phyloP scores from a whole-genome alignment of 108 stramenopile genomes.

The Hondaea fermentalgiana region DNA sequence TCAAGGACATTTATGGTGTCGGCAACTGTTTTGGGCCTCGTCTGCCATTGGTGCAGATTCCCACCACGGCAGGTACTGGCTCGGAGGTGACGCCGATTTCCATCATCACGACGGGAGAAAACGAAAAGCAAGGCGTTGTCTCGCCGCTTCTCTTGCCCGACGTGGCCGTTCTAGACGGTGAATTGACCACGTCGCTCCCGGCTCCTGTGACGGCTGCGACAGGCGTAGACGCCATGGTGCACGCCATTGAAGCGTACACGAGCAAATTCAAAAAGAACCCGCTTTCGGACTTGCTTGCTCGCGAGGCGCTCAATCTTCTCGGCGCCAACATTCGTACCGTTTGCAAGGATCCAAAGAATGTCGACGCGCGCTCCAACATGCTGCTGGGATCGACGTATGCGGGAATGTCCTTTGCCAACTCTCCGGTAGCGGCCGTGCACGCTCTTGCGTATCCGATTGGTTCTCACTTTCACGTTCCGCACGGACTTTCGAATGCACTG shows the following conservation, averaged over 20 bases:
- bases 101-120: slow-evolving; percentile 14
- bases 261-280: slow-evolving; percentile 18
- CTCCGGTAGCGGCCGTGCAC: slow-evolving; percentile 21
- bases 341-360: background rate
- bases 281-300: slow-evolving; percentile 19
- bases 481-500: slow-evolving; percentile 17
- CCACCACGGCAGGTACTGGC: slow-evolving; percentile 26
- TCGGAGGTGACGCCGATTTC: slow-evolving; percentile 22
- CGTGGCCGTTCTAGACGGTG: slow-evolving; percentile 22
- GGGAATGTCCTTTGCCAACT: slow-evolving; percentile 25
- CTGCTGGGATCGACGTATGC: slow-evolving; percentile 15
- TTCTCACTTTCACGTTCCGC: slow-evolving; percentile 14
- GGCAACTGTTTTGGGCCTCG: background rate
- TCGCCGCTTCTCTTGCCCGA: slow-evolving; percentile 19
- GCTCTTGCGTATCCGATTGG: slow-evolving; percentile 27
- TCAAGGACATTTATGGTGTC: slow-evolving; percentile 21
- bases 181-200: slow-evolving; percentile 16
- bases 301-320: slow-evolving; percentile 18
- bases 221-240: slow-evolving; percentile 30
- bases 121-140: slow-evolving; percentile 23
- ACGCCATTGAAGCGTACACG: slow-evolving; percentile 27
- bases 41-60: slow-evolving; percentile 24
- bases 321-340: slow-evolving; percentile 23
- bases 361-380: slow-evolving; percentile 14
- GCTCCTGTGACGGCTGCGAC: background rate